Evolutionary conservation across 202 grass and related monocot genomes (phyloP).

Genomic region (Cymbopogon flexuosus): DNA sequence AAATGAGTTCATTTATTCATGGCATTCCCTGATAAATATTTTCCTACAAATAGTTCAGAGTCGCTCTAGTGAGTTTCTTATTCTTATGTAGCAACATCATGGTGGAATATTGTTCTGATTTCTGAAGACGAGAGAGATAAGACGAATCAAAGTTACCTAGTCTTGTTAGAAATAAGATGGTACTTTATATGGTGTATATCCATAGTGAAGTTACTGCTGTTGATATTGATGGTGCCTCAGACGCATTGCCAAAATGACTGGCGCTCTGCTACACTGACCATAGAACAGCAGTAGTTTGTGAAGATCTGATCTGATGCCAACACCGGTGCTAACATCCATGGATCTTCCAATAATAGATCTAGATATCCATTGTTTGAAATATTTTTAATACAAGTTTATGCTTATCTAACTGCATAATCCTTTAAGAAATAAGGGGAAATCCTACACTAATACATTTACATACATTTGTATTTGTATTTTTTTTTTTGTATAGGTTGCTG

Average conservation of each 20-base stretch:
- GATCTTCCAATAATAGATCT: no score
- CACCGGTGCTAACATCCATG: not conserved
- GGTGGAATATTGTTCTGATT: not conserved
- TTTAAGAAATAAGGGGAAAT: not conserved
- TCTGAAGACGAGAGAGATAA: not conserved
- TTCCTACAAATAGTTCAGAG: not conserved
- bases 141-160: not conserved
- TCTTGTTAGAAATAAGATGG: not conserved
- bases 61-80: not conserved
- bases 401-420: not conserved
- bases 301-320: not conserved
- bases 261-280: not conserved
- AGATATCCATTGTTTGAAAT: not conserved
- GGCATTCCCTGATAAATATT: not conserved
- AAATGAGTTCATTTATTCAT: not conserved
- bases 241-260: not conserved
- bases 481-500: constrained; percentile 51
- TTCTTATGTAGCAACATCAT: not conserved
- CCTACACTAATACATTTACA: not conserved
- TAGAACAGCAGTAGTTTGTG: not conserved
- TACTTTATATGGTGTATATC: not conserved
- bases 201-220: no score
- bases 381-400: not conserved
- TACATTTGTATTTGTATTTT: not conserved
- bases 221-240: not conserved